These are phyloP conservation scores for Magnaporthales sp. DNA, from an alignment of 2,329 filamentous ascomycete genomes.

Conservation along the genomic window DNA sequence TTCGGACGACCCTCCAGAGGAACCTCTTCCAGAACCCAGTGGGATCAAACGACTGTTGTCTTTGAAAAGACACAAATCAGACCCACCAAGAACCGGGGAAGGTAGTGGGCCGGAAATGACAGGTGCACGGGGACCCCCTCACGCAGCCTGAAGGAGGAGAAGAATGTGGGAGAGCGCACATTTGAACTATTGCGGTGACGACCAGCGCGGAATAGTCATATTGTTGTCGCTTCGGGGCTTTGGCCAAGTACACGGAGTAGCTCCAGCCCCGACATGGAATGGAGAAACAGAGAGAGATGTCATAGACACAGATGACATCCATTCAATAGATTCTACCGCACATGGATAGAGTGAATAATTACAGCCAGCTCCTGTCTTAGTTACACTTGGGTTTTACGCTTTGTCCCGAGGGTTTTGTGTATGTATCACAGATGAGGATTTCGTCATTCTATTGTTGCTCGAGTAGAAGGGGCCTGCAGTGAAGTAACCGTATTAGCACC, in stretches of 20 bases:
- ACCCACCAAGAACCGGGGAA: not conserved
- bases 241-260: not conserved
- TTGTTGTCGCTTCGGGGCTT: not conserved
- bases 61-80: constrained; percentile 25
- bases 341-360: not conserved
- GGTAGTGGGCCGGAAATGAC: not conserved
- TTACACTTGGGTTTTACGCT: not conserved
- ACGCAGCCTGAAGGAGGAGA: not conserved
- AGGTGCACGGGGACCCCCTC: not conserved
- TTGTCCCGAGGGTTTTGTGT: too few relatives aligned
- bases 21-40: constrained; percentile 15
- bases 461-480: not conserved
- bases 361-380: not conserved
- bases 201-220: not conserved
- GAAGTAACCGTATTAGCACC: not conserved
- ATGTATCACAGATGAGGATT: not conserved
- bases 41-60: constrained; percentile 38
- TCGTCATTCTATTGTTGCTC: not conserved
- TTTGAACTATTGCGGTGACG: not conserved
- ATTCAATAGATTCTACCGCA: not conserved
- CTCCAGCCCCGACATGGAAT: too few relatives aligned
- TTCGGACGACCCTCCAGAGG: constrained; percentile 26
- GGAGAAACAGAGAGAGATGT: too few relatives aligned
- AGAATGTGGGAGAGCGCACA: not conserved
- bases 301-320: not conserved